A percentile compares a stretch with the other conserved stretches of the same genome.
phyloP scores from a whole-genome alignment of 805 yeast species.

The Candida andamanensis region DNA sequence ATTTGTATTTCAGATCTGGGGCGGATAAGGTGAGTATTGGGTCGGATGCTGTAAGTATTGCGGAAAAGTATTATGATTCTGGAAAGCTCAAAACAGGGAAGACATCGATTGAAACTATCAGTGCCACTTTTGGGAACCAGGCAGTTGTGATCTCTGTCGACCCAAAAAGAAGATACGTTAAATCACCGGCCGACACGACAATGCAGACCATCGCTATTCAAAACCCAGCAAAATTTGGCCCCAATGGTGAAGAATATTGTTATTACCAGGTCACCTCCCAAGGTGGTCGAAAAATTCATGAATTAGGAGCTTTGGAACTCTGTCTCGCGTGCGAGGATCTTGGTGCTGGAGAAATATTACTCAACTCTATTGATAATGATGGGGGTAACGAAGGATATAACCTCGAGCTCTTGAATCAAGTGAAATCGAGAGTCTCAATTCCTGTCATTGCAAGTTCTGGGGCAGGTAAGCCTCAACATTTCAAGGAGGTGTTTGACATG shows the following conservation, averaged over 20 bases:
- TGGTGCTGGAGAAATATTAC: slow-evolving; percentile 93
- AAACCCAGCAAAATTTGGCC: slow-evolving; percentile 52
- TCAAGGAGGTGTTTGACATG: slow-evolving; percentile 72
- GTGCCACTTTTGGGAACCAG: slow-evolving; percentile 88
- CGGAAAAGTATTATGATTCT: slow-evolving; percentile 67
- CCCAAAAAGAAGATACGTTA: slow-evolving; percentile 83
- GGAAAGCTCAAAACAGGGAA: slow-evolving; percentile 61
- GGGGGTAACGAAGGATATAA: slow-evolving; percentile 96
- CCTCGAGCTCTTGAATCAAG: slow-evolving; percentile 73
- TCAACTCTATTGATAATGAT: slow-evolving; percentile 95
- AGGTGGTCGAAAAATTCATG: slow-evolving; percentile 88
- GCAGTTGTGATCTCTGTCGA: slow-evolving; percentile 99
- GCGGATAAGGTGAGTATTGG: slow-evolving; percentile 98
- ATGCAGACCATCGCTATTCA: slow-evolving; percentile 62
- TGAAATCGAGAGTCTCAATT: slow-evolving; percentile 69
- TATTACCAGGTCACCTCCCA: slow-evolving; percentile 95
- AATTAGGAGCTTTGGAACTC: slow-evolving; percentile 86
- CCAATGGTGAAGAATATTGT: slow-evolving; percentile 82
- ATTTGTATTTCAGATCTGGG: slow-evolving; percentile 88
- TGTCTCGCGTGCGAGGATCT: slow-evolving; percentile 83
- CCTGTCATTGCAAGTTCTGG: slow-evolving; percentile 99
- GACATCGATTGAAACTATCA: slow-evolving; percentile 90
- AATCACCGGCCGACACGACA: slow-evolving; percentile 50
- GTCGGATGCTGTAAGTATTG: slow-evolving; percentile 92
- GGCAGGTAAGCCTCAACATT: slow-evolving; percentile 91